phyloP scores from a whole-genome alignment of 2,329 filamentous ascomycete species.

The Phialophora expanda region DNA sequence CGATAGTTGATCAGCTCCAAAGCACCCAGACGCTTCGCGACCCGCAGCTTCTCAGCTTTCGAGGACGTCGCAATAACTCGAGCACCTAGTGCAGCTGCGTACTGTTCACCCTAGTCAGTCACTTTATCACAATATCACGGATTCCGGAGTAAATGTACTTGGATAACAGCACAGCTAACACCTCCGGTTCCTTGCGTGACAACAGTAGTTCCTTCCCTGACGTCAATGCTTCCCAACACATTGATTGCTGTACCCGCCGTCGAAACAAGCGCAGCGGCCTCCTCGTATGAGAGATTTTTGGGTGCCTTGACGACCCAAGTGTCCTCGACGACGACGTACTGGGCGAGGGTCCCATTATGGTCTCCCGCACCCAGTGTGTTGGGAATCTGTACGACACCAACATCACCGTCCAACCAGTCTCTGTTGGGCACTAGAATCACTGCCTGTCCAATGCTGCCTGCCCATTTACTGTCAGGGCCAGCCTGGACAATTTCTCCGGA shows the following conservation, averaged over 20 bases:
- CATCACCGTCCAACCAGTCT: constrained; percentile 12
- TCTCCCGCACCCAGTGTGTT: constrained; percentile 14
- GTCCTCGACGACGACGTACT: constrained; percentile 11
- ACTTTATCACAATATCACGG: neutral
- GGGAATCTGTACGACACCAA: neutral
- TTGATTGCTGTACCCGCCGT: constrained; percentile 14
- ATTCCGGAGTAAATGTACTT: constrained; percentile 27
- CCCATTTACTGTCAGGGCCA: constrained; percentile 10
- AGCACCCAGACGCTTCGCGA: constrained; percentile 49
- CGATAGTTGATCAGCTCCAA: constrained; percentile 58
- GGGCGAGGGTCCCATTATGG: constrained; percentile 7
- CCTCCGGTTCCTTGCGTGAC: constrained; percentile 52
- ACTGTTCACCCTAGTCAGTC: constrained; percentile 15
- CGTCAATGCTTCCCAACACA: constrained; percentile 12
- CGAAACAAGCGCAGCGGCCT: constrained; percentile 14
- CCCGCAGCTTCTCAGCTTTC: constrained; percentile 54
- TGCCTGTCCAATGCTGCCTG: constrained; percentile 3
- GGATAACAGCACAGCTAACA: constrained; percentile 52
- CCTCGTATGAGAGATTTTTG: constrained; percentile 14
- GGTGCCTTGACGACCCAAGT: constrained; percentile 5
- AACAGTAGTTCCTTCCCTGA: constrained; percentile 9
- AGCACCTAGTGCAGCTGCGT: constrained; percentile 55
- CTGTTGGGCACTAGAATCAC: constrained; percentile 14
- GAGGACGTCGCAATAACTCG: constrained; percentile 58
- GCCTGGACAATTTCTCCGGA: constrained; percentile 48